Evolutionary conservation across 345 rosid species (phyloP).

Genomic region (Dipteronia dyeriana): DNA sequence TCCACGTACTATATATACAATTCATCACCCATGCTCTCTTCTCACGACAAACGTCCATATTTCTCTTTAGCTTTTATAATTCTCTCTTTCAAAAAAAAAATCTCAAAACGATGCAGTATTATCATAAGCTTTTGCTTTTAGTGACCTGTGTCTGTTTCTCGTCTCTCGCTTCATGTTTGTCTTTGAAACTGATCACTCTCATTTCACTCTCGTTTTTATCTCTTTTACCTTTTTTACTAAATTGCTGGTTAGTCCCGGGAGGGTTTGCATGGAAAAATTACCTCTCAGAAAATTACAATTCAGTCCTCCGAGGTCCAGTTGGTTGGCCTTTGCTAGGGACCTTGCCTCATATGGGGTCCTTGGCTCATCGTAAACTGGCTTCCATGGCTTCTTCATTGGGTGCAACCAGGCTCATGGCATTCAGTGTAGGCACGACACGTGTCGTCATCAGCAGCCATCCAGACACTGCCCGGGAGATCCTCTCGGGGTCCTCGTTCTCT

Average conservation of each 20-base stretch:
- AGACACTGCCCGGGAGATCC: conserved; percentile 61
- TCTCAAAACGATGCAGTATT: conserved; percentile 28
- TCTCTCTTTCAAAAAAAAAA: not conserved
- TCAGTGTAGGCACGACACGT: conserved; percentile 51
- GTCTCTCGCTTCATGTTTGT: conserved; percentile 23
- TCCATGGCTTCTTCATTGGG: conserved; percentile 41
- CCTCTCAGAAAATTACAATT: conserved; percentile 19
- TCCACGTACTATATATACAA: conserved; percentile 39
- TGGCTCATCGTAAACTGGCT: conserved; percentile 62
- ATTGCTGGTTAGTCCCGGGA: conserved; percentile 55
- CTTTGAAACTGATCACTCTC: conserved; percentile 16
- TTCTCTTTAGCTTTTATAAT: conserved; percentile 14
- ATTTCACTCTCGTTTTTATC: conserved; percentile 26
- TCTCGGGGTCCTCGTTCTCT: conserved; percentile 44
- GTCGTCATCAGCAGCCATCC: conserved; percentile 64
- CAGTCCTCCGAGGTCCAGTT: conserved; percentile 44
- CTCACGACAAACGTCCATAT: conserved; percentile 30
- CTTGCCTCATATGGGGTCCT: conserved; percentile 56
- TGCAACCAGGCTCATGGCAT: conserved; percentile 56
- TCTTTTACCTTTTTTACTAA: conserved; percentile 27
- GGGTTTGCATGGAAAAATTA: conserved; percentile 69
- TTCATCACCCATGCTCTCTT: conserved; percentile 24
- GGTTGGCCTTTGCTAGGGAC: conserved; percentile 61
- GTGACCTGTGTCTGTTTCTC: conserved; percentile 19
- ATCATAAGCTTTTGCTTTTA: conserved; percentile 7